Evolutionary conservation across 768 basidiomycete genomes (phyloP).

Genomic region (Amanita subjunquillea): DNA sequence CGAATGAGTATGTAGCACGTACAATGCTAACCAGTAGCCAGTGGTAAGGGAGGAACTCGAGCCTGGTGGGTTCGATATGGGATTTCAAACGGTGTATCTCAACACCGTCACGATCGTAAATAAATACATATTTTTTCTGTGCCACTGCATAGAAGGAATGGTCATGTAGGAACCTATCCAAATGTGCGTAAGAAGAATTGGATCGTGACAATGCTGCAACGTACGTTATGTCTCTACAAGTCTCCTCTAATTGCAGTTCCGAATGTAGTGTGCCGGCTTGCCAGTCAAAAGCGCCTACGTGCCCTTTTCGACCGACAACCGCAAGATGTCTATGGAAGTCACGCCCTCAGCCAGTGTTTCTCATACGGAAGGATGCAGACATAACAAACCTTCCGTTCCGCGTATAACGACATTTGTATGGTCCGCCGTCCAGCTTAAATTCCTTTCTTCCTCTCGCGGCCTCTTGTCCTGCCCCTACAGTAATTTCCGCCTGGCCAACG

Average conservation of each 20-base stretch:
- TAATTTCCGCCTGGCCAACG: conserved; percentile 72
- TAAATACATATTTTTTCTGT: conserved; percentile 92
- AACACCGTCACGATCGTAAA: conserved; percentile 90
- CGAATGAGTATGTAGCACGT: conserved; percentile 18
- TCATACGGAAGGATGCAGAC: neutral
- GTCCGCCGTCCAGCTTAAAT: conserved; percentile 76
- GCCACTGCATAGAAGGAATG: conserved; percentile 92
- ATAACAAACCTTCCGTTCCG: conserved; percentile 74
- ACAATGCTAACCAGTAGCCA: conserved; percentile 86
- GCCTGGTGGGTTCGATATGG: conserved; percentile 80
- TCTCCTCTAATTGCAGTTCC: conserved; percentile 85
- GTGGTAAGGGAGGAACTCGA: conserved; percentile 93
- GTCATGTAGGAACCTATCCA: conserved; percentile 75
- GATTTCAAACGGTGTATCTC: conserved; percentile 80
- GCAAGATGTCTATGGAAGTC: conserved; percentile 59
- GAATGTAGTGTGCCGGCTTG: conserved; percentile 76
- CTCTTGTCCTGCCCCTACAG: conserved; percentile 54
- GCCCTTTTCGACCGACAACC: conserved; percentile 72
- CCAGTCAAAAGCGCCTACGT: conserved; percentile 93
- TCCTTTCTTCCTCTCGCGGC: conserved; percentile 70
- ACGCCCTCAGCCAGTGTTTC: neutral
- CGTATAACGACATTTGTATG: conserved; percentile 78
- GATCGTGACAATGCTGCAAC: conserved; percentile 15
- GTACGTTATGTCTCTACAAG: conserved; percentile 86
- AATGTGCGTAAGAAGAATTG: neutral